phyloP scores from a whole-genome alignment of 257 asterid species.

The Ajuga chamaepitys region DNA sequence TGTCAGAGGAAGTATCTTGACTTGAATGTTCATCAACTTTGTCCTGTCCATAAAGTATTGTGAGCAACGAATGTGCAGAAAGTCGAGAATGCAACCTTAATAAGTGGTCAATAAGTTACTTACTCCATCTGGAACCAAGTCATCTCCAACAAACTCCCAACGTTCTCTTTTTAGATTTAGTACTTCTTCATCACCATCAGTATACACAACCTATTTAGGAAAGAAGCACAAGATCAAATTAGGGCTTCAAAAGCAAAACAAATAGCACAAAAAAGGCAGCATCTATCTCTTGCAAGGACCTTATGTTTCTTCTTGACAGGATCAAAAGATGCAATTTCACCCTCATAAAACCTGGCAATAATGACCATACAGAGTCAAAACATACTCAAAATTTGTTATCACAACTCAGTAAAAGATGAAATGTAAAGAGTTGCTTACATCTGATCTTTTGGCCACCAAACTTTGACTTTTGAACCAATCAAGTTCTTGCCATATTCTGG shows the following conservation, averaged over 20 bases:
- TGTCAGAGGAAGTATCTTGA: slow-evolving; percentile 50
- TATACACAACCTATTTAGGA: slow-evolving; percentile 49
- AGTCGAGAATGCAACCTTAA: slow-evolving; percentile 11
- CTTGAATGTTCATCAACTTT: slow-evolving; percentile 47
- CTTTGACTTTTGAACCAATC: slow-evolving; percentile 74
- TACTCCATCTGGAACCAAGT: slow-evolving; percentile 43
- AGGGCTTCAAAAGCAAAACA: slow-evolving; percentile 11
- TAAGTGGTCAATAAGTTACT: slow-evolving; percentile 19
- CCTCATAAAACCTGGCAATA: slow-evolving; percentile 73
- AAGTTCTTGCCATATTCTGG: slow-evolving; percentile 39
- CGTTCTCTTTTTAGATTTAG: slow-evolving; percentile 54
- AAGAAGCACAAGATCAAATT: slow-evolving; percentile 6
- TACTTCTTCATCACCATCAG: slow-evolving; percentile 75
- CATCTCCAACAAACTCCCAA: slow-evolving; percentile 52
- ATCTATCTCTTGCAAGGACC: slow-evolving; percentile 41
- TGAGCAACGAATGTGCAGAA: background rate
- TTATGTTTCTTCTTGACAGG: slow-evolving; percentile 63
- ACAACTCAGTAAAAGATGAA: background rate
- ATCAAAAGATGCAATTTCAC: slow-evolving; percentile 60
- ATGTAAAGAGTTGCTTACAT: slow-evolving; percentile 41
- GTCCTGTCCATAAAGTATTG: slow-evolving; percentile 37
- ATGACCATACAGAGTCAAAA: slow-evolving; percentile 16
- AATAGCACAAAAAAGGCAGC: slow-evolving; percentile 6
- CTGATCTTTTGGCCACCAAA: slow-evolving; percentile 87
- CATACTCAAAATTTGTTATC: background rate